A percentile compares a stretch with the other conserved stretches of the same genome.
phyloP scores from a whole-genome alignment of 2,329 filamentous ascomycete species.

The Ceratocystiopsis minuta region DNA sequence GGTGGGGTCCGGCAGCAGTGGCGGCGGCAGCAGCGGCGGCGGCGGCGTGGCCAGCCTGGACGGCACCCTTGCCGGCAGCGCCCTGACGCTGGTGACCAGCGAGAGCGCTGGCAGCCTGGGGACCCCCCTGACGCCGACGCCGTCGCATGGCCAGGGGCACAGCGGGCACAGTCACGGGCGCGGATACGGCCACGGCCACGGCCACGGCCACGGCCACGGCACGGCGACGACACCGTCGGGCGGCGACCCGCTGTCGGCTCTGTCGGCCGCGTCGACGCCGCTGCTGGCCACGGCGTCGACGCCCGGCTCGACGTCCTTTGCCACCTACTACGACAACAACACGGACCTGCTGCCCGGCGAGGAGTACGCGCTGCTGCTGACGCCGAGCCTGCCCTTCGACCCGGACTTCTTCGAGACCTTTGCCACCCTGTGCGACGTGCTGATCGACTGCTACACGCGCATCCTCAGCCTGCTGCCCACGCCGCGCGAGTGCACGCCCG shows the following conservation, averaged over 20 bases:
- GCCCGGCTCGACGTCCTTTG: constrained; percentile 13
- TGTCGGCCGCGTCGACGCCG: neutral
- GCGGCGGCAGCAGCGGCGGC: constrained; percentile 24
- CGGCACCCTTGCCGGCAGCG: constrained; percentile 1
- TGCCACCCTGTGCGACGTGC: constrained; percentile 59
- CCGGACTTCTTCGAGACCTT: constrained; percentile 97
- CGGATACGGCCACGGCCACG: constrained; percentile 13
- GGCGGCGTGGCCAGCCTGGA: constrained; percentile 22
- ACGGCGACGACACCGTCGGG: constrained; percentile 18
- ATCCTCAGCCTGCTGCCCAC: constrained; percentile 60
- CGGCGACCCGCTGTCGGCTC: constrained; percentile 10
- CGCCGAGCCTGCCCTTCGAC: constrained; percentile 85
- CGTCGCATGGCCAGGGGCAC: neutral
- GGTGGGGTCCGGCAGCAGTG: constrained; percentile 11
- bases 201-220: constrained; percentile 10
- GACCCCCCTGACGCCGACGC: too few relatives aligned
- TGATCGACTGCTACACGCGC: constrained; percentile 47
- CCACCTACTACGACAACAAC: constrained; percentile 35
- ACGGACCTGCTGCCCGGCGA: constrained; percentile 60
- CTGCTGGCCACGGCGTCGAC: constrained; percentile 9
- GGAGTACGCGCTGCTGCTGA: constrained; percentile 75
- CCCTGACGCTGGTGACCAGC: constrained; percentile 7
- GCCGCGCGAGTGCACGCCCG: constrained; percentile 50
- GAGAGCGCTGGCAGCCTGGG: constrained; percentile 9
- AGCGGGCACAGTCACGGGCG: constrained; percentile 14